These are phyloP conservation scores for Eucalyptus dawsonii DNA, from an alignment of 345 rosid genomes.

Conservation along the genomic window DNA sequence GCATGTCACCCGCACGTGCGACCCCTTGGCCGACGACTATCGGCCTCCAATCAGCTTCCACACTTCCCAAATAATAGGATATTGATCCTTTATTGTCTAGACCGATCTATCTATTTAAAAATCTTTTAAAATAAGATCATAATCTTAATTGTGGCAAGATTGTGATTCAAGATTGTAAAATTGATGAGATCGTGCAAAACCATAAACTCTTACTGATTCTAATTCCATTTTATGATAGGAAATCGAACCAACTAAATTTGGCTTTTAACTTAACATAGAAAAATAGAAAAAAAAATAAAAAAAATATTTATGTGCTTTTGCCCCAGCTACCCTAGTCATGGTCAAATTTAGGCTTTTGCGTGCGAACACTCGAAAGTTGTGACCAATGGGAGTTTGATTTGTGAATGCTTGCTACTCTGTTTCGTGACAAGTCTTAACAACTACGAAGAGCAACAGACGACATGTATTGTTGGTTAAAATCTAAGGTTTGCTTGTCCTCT, in stretches of 20 bases:
- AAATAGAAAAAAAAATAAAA: not conserved
- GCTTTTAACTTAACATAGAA: not conserved
- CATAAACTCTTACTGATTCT: not conserved
- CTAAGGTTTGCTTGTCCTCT: not conserved
- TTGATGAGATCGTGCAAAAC: not conserved
- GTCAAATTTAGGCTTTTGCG: not conserved
- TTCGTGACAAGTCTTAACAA: not conserved
- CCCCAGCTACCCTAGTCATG: not conserved
- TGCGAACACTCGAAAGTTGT: not conserved
- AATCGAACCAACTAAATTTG: not conserved
- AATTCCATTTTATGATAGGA: not conserved
- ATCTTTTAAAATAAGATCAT: too few relatives aligned
- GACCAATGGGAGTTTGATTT: not conserved
- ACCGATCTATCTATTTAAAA: not conserved
- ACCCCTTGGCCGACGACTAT: fast-evolving
- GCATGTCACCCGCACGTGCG: fast-evolving
- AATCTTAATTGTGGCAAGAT: not conserved
- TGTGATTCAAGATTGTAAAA: not conserved
- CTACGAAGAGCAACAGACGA: not conserved
- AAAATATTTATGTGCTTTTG: not conserved
- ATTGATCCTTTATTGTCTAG: not conserved
- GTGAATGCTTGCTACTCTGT: not conserved
- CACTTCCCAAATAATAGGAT: not conserved
- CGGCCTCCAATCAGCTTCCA: too few relatives aligned
- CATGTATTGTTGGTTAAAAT: not conserved